Percentiles rank a stretch among this genome's conserved stretches.
Conservation (phyloP, 139 green algal genomes). For the Picochlorum sp. region DNA sequence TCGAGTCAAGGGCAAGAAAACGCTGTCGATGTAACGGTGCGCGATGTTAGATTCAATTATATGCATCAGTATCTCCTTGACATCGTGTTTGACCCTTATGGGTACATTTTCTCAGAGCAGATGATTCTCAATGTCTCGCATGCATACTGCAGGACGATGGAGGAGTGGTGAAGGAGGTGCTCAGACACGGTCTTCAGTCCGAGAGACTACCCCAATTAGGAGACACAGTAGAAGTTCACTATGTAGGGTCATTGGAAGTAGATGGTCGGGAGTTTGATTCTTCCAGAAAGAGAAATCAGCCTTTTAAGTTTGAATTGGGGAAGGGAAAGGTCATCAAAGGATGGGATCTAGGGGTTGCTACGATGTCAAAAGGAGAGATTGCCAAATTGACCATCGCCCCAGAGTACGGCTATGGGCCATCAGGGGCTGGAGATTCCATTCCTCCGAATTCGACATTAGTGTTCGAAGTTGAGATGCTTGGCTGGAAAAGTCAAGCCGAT, state of each 20-base stretch:
- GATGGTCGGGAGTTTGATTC: constrained; percentile 92
- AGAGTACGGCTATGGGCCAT: constrained; percentile 87
- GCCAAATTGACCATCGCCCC: constrained; percentile 16
- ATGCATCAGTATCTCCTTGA: too few relatives aligned
- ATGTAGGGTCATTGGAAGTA: constrained; percentile 79
- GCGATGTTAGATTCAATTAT: too few relatives aligned
- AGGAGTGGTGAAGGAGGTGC: constrained; percentile 75
- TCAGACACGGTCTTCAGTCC: constrained; percentile 59
- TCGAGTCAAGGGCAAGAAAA: too few relatives aligned
- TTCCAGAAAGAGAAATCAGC: constrained; percentile 61
- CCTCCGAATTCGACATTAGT: constrained; percentile 77
- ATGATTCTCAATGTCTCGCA: too few relatives aligned
- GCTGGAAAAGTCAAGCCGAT: constrained; percentile 81
- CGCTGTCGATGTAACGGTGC: too few relatives aligned
- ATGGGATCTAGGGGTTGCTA: constrained; percentile 86
- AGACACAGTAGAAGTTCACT: constrained; percentile 88
- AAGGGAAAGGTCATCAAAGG: constrained; percentile 88
- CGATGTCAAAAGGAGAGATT: constrained; percentile 88
- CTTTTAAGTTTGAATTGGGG: constrained; percentile 81
- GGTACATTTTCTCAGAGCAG: too few relatives aligned
- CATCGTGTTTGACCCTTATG: too few relatives aligned
- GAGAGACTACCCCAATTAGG: constrained; percentile 66
- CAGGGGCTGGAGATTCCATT: constrained; percentile 78
- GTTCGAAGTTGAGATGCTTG: constrained; percentile 86
- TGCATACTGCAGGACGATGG: constrained; percentile 73